These are phyloP conservation scores for Penicillium salamii DNA, from an alignment of 495 filamentous ascomycete species.

Conservation along the genomic window DNA sequence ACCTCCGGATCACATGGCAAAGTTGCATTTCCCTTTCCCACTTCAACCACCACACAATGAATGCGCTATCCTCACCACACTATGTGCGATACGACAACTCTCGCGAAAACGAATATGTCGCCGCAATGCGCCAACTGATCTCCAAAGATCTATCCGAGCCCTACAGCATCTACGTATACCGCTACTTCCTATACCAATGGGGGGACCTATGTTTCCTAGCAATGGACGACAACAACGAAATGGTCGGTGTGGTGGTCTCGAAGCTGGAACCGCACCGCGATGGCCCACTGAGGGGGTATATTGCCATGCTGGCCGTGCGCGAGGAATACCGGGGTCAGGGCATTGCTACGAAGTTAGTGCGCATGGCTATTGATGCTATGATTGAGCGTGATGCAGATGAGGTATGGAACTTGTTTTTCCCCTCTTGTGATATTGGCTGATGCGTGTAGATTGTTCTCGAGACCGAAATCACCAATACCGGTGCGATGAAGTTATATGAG, in stretches of 20 bases:
- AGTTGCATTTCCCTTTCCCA: conserved; percentile 13
- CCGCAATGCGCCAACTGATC: conserved; percentile 87
- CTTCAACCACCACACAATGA: conserved; percentile 21
- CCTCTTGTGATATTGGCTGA: too few relatives aligned
- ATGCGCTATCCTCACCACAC: conserved; percentile 48
- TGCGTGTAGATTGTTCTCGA: conserved; percentile 76
- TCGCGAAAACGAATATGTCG: conserved; percentile 77
- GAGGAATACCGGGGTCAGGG: conserved; percentile 75
- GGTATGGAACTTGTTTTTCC: too few relatives aligned
- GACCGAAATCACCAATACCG: conserved; percentile 92
- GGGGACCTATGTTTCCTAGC: conserved; percentile 93
- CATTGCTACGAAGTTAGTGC: conserved; percentile 87
- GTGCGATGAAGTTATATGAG: conserved; percentile 92
- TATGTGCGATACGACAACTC: conserved; percentile 82
- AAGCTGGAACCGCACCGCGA: conserved; percentile 88
- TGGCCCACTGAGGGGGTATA: conserved; percentile 86
- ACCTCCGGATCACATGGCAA: conserved; percentile 35
- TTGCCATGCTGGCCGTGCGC: conserved; percentile 93
- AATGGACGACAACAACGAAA: conserved; percentile 54
- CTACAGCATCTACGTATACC: conserved; percentile 99
- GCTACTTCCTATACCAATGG: conserved; percentile 99
- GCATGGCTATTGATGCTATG: conserved; percentile 93
- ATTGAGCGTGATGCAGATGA: conserved; percentile 80
- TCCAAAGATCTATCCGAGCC: conserved; percentile 97
- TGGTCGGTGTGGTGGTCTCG: conserved; percentile 90